Percentiles rank a stretch among this genome's conserved stretches.
Conservation (phyloP, 2,329 filamentous ascomycete species). For the Aspergillus sp. region DNA sequence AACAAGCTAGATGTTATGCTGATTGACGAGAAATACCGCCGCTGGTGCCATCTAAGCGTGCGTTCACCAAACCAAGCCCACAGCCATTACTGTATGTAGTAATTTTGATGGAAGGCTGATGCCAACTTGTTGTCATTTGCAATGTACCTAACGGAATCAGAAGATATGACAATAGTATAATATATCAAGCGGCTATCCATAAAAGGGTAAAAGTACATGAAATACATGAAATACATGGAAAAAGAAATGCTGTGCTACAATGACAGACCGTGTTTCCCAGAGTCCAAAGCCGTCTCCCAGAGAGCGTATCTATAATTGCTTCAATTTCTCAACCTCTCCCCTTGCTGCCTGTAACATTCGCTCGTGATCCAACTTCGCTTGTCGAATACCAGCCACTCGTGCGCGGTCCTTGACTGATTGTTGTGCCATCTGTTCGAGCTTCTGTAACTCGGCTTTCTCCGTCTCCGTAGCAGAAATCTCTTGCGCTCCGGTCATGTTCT, state of each 20-base stretch:
- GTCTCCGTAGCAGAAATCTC: slow-evolving; percentile 33
- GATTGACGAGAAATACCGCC: too few species aligned
- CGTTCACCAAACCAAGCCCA: too few species aligned
- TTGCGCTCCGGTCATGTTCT: slow-evolving; percentile 41
- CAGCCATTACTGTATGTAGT: too few species aligned
- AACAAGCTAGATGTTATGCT: too few species aligned
- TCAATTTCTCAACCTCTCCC: slow-evolving; percentile 45
- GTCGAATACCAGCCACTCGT: slow-evolving; percentile 38
- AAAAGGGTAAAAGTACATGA: slow-evolving; percentile 19
- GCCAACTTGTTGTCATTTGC: too few species aligned
- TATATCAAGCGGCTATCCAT: too few species aligned
- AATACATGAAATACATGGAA: slow-evolving; percentile 12
- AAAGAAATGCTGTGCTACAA: slow-evolving; percentile 26
- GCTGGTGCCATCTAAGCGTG: too few species aligned
- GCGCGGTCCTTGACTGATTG: slow-evolving; percentile 40
- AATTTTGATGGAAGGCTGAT: too few species aligned
- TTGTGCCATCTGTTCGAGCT: slow-evolving; percentile 34
- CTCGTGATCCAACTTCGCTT: slow-evolving; percentile 47
- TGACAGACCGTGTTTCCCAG: slow-evolving; percentile 17
- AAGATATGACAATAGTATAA: too few species aligned
- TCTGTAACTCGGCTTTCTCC: slow-evolving; percentile 37
- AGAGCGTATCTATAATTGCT: slow-evolving; percentile 28
- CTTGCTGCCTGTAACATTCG: slow-evolving; percentile 45
- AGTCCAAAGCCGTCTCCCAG: slow-evolving; percentile 5
- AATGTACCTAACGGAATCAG: too few species aligned